These are phyloP conservation scores for Metarhizium guizhouense DNA, from an alignment of 2,329 filamentous ascomycete species.

Conservation along the genomic window DNA sequence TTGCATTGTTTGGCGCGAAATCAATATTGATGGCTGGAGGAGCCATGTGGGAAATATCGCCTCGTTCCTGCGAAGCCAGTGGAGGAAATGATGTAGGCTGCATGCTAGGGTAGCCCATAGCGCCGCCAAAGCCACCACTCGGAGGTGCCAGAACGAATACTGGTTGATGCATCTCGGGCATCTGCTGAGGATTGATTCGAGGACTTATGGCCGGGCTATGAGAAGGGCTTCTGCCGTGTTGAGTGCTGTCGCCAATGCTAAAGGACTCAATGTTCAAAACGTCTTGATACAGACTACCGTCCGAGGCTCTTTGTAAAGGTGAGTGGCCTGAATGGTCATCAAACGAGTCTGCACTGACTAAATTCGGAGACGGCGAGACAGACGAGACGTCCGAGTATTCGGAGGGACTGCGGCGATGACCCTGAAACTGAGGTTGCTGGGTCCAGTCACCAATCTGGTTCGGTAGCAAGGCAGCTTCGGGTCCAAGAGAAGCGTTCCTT, in stretches of 20 bases:
- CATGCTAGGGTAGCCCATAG: constrained; percentile 23
- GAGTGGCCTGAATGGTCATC: constrained; percentile 67
- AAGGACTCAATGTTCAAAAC: constrained; percentile 72
- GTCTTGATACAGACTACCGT: constrained; percentile 66
- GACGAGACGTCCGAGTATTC: constrained; percentile 89
- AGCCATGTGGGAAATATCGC: constrained; percentile 68
- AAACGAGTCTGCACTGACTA: constrained; percentile 70
- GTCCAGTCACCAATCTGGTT: constrained; percentile 45
- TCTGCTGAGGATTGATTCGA: constrained; percentile 47
- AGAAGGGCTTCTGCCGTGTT: constrained; percentile 71
- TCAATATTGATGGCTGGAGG: constrained; percentile 95
- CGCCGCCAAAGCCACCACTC: constrained; percentile 28
- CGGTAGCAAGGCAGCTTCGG: constrained; percentile 46
- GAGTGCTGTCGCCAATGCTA: constrained; percentile 67
- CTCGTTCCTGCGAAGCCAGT: constrained; percentile 35
- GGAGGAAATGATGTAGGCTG: constrained; percentile 39
- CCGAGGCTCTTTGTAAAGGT: constrained; percentile 67
- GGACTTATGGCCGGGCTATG: constrained; percentile 62
- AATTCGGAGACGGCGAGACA: constrained; percentile 72
- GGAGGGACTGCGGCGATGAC: constrained; percentile 79
- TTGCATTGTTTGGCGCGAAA: constrained; percentile 66
- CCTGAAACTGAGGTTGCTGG: constrained; percentile 55
- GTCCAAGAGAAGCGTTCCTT: constrained; percentile 47
- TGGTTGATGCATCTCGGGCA: constrained; percentile 41
- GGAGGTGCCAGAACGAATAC: constrained; percentile 34